phyloP scores from a whole-genome alignment of 768 basidiomycete genomes.

The Postia placenta region DNA sequence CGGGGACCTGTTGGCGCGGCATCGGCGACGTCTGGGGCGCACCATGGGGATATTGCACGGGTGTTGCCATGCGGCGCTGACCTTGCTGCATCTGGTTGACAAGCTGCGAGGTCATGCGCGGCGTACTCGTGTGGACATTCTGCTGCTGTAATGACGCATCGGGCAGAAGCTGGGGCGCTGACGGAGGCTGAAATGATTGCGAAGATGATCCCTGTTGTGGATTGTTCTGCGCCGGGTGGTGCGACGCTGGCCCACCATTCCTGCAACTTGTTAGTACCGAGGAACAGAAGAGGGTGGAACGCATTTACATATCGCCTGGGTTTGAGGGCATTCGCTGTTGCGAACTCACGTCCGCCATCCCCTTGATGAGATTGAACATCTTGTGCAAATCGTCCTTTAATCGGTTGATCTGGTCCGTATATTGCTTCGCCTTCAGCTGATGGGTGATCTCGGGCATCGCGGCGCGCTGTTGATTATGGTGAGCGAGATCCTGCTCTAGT shows the following conservation, averaged over 20 bases:
- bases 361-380: too few species aligned
- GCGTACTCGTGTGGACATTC: constrained; percentile 8
- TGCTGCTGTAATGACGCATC: constrained; percentile 7
- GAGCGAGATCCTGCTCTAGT: too few species aligned
- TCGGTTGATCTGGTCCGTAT: too few species aligned
- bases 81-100: constrained; percentile 6
- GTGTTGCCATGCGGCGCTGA: constrained; percentile 7
- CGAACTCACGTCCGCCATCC: too few species aligned
- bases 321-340: too few species aligned
- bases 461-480: too few species aligned
- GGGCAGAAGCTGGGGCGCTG: constrained; percentile 2
- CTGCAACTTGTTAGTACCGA: too few species aligned
- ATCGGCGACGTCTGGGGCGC: constrained; percentile 6
- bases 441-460: too few species aligned
- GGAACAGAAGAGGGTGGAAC: too few species aligned
- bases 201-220: not conserved
- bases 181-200: not conserved
- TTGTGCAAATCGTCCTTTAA: too few species aligned
- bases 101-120: constrained; percentile 9
- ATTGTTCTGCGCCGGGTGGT: not conserved
- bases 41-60: constrained; percentile 7
- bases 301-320: too few species aligned
- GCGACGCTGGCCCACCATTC: not conserved
- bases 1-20: constrained; percentile 3
- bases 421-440: too few species aligned